Base-by-base conservation (phyloP, 768 basidiomycete species). In the Lactarius hengduanensis region DNA sequence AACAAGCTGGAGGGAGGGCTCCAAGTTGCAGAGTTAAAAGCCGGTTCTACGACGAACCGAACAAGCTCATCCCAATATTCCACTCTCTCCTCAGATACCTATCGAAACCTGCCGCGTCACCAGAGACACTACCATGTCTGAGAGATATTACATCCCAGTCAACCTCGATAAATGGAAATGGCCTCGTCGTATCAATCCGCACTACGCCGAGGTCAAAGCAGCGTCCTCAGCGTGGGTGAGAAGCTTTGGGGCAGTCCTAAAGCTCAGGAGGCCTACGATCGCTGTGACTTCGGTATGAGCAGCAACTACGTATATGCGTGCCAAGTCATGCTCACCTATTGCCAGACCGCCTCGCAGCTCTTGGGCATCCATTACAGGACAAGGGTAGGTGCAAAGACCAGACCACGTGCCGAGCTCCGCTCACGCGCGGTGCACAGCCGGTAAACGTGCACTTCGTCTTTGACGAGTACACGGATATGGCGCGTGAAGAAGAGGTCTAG, bases 381-480 rank as follows among this genome's bases (percentile, higher is more conserved):
- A 71, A 64, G 28, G 69, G 69, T 70, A 38, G 28, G 68, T 26
- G 3, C 40, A 40, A 10, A 4, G 38, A 41, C 59, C 22, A 57
- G 54, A 28, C 32, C 2, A 36, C n/a, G 13, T 10, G 26, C 32
- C 30, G 6, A 4, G 16, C 32, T 16, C 28, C 22, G 15, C 65
- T 63, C 40, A 66, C 34, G 11, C 1, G 57, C 9, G 26, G 26
- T 7, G 20, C 28, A 32, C 50, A 72, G 58, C 55, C 36, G 62
- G 72, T 74, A 71, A 74, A 73, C 38, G 64, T 70, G 67, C 68
- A 73, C 56, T 73, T 73, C 62, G 63, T 73, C 56, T 63, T 69
- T 22, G 73, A 73, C 66, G 73, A 73, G 63, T 66, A 73, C 55
- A 69, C 71, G 11, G 73, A 72, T 32, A 62, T 67, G 8, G 62